A percentile compares a stretch with the other conserved stretches of the same genome.
These are phyloP conservation scores for Lasiodiplodia sp. DNA, from an alignment of 2,329 filamentous ascomycete genomes.

Conservation along the genomic window DNA sequence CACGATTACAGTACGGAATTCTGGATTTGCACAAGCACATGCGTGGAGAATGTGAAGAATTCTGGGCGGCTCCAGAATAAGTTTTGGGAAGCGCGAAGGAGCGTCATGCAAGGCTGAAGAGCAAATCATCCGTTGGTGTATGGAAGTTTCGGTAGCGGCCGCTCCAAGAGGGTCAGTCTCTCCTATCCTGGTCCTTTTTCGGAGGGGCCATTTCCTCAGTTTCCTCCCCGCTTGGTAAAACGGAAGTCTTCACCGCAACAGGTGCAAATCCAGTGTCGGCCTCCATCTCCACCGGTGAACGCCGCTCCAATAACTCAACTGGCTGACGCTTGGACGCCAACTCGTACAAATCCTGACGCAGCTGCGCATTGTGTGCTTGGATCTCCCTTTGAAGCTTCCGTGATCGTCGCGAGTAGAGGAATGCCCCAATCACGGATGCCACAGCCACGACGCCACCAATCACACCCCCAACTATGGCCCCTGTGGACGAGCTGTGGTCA, in stretches of 20 bases:
- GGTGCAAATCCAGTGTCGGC: not conserved
- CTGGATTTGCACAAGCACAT: too few species aligned
- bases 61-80: too few species aligned
- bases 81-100: too few species aligned
- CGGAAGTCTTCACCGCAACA: not conserved
- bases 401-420: not conserved
- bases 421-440: not conserved
- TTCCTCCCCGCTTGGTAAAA: not conserved
- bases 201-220: not conserved
- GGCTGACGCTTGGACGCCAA: not conserved
- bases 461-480: not conserved
- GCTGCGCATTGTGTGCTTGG: not conserved
- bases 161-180: not conserved
- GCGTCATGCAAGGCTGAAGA: too few species aligned
- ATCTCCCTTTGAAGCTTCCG: not conserved
- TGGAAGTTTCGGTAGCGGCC: not conserved
- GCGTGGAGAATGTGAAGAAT: too few species aligned
- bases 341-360: not conserved
- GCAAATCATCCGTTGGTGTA: conserved; percentile 20
- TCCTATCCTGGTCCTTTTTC: not conserved
- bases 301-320: not conserved
- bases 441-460: not conserved
- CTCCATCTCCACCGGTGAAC: conserved; percentile 11
- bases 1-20: too few species aligned
- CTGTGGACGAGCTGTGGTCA: not conserved